Base-by-base conservation (phyloP, 352 stramenopile species). In the Phytophthora meadii region DNA sequence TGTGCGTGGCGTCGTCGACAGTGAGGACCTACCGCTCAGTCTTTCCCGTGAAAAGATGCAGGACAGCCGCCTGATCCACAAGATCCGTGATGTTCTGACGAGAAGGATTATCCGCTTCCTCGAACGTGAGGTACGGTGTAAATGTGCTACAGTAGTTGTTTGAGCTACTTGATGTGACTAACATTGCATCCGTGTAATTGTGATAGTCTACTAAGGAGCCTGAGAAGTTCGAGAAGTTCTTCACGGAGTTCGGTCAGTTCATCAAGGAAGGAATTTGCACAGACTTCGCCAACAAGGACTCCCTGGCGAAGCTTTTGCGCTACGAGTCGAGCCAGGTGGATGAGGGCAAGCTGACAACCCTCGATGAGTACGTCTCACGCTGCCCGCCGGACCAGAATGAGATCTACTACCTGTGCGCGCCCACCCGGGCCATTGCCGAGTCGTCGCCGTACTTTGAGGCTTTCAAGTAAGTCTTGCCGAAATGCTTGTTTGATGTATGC, bases 21-120 rank as follows among this genome's bases (percentile, higher is more conserved):
- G 89, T 32, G 98, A 99, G 72, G 98, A 99, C 69, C 82, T 99
- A 19, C 98, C 98, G n/a, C 85, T 99, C 32, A 98, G 90, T 62
- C 85, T 99, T 59, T 99, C 97, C 36, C 91, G 98, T 68, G 98
- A 99, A 78, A 99, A 98, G 77, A 97, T 99, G 74, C 98, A 99
- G 79, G 98, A 99, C 89, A 97, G 93, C 32, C 88, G 89, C 11
- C 68, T 99, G 27, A 94, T 99, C 52, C 74, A 84, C 44, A 99
- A 99, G 75, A 96, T 99, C 54, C 91, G 94, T 54, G 96, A 98
- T 59, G 97, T 98, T 9, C 66, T 99, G 54, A 99, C 95, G 37
- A 79, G 89, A 59, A 86, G 89, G 61, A 94, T 99, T 54, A 87
- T 99, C 36, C 85, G 87, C 42, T 93, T 93, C 72, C 45, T 95